These are phyloP conservation scores for Ramaria sp. DNA, from an alignment of 768 basidiomycete genomes.

Conservation along the genomic window DNA sequence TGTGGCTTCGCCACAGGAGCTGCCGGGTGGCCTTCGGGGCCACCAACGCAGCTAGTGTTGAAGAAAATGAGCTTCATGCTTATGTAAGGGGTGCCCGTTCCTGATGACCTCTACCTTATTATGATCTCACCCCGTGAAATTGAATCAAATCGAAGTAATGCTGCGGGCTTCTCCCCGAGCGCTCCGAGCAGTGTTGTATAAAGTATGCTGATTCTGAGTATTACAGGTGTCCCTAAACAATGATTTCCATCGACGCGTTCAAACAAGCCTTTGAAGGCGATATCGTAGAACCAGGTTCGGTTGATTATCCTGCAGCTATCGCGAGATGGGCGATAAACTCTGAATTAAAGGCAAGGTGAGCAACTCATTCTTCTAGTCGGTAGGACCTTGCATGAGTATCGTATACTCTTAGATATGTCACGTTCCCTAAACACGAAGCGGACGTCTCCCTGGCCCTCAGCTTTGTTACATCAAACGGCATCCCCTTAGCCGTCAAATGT, in stretches of 20 bases:
- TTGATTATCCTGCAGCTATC: slow-evolving; percentile 13
- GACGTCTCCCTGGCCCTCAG: slow-evolving; percentile 15
- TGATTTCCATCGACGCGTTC: background rate
- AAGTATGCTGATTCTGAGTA: too few species aligned
- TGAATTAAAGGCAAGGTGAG: slow-evolving; percentile 11
- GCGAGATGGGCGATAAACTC: slow-evolving; percentile 15
- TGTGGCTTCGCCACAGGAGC: too few species aligned
- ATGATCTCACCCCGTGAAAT: too few species aligned
- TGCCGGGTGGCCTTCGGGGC: too few species aligned
- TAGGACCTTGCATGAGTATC: background rate
- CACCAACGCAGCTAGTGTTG: too few species aligned
- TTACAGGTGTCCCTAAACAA: background rate
- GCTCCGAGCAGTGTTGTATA: too few species aligned
- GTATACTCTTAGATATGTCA: background rate
- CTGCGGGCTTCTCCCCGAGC: too few species aligned
- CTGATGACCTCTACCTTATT: too few species aligned
- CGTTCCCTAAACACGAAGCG: slow-evolving; percentile 14
- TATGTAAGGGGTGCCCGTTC: too few species aligned
- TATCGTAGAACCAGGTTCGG: slow-evolving; percentile 12
- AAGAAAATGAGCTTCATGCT: too few species aligned
- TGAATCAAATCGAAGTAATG: too few species aligned
- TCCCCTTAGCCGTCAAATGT: slow-evolving; percentile 18
- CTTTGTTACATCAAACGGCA: slow-evolving; percentile 11
- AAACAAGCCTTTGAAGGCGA: slow-evolving; percentile 14
- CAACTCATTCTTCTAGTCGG: background rate